Evolutionary conservation across 805 yeast genomes (phyloP), one percentile per base, ranked within the genome.

Genomic region (Saccharomycopsis oosterbeekiorum): DNA sequence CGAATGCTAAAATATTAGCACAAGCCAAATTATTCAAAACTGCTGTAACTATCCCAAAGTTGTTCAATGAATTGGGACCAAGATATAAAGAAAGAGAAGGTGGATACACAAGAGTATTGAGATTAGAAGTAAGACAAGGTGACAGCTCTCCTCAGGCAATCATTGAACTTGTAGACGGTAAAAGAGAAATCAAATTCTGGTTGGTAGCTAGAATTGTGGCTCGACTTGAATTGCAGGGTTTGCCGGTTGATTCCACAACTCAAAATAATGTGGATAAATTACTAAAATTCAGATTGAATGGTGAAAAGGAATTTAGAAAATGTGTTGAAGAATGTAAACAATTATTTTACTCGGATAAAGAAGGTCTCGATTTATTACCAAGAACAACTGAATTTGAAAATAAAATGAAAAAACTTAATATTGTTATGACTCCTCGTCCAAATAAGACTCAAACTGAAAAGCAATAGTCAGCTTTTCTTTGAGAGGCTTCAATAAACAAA

Each of bases 81-180:
- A 78, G 96, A 61, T 92, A 88, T 69, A 68, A 75, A 3, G 68
- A 73, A 26, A 81, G 97, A 74, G 70, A 73, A 0, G 88, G 90
- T 64, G 97, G 97, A 0, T 93, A 86, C 75, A 90, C 97, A 2
- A 82, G 98, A 67, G 82, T 93, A 59, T 75, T 91, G 64, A 85
- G 82, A 67, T 76, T 94, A 64, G 98, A 94, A 72, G 90, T 92
- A 17, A 80, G 98, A 66, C 73, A 86, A 56, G 92, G 94, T 60
- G 99, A 94, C 71, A 87, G 84, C 64, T 96, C 97, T 0, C 92
- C 92, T 39, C 94, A 89, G 78, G 85, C 94, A 0, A 84, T 92
- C 9, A 70, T 94, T 59, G 99, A 94, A 73, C 77, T 94, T 56
- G 96, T 93, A 1, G 97, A 88, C 67, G 83, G 85, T 3, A 65